Evolutionary conservation across 192 early-diverging fungal genomes (phyloP), one percentile per base, ranked within the genome.

Genomic region (Entophlyctis luteolus): DNA sequence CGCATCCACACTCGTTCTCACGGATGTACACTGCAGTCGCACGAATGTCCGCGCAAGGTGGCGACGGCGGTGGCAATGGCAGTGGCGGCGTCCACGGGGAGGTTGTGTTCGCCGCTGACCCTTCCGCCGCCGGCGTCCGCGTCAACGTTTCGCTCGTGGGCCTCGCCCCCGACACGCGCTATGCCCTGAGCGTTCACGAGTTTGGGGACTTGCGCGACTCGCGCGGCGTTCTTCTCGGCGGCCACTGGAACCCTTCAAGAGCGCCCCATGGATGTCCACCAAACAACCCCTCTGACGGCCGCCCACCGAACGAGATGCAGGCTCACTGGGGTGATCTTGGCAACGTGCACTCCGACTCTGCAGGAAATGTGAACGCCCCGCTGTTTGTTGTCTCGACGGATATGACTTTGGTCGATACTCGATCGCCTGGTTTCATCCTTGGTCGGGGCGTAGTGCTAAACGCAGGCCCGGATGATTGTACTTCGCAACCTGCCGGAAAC

Each of bases 121-220:
- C 42, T n/a, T 10, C 10, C 42, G n/a, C 12, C 42, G 42, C 42
- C 42, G 8, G 28, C 46, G 31, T 36, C 48, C 16, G 32, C 0
- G 2, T 73, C 58, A 8, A 42, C 0, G 0, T 73, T 3, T 23
- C 22, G 6, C 53, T 68, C 6, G 36, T 36, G 10, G 69, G 69
- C 34, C 22, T 74, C 4, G 8, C 34, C 22, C 69, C 72, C 18
- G 39, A 49, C 48, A 23, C 72, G 25, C 20, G 18, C 18, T 57
- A 74, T 48, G 72, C 36, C 14, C 27, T 68, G 49, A 69, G 73
- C 62, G 56, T 75, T 0, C 73, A 75, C 57, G 32, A 45, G 29
- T 71, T 71, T 31, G 72, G 72, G 10, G 65, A 73, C 57, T 22
- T 54, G n/a, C 38, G 46, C 28, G 14, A 6, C 18, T 34, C 20